Evolutionary conservation across 345 rosid genomes (phyloP), one percentile per base, ranked within the genome.

Genomic region (Corymbia maculata): DNA sequence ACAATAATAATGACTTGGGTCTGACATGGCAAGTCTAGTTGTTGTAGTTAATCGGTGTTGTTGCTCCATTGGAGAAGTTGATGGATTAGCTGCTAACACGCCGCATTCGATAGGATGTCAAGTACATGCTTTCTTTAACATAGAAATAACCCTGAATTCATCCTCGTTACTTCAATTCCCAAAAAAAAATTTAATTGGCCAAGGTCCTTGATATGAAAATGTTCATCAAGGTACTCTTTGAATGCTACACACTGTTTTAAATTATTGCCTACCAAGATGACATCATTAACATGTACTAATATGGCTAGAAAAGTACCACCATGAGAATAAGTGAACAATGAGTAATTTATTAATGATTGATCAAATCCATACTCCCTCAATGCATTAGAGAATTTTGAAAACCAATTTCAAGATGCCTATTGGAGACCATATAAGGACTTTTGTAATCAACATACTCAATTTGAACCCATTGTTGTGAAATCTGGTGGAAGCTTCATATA

Each of bases 11-110:
- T 3, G 26, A 42, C 50, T 24, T 28, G 50, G 52, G 28, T 80
- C 0, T 42, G 7, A 16, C 2, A 52, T 2, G n/a, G 49, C 0
- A 10, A 1, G 42, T 6, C 79, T 1, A 52, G n/a, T 17, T 14
- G 82, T 9, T 42, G 3, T 15, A 28, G 52, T n/a, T 12, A 66
- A 70, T 1, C 14, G 1, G 5, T 66, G 24, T 5, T 2, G 36
- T 44, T 36, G 26, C 52, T 2, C 51, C 10, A 12, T 26, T 9
- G 17, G 16, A 45, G 10, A 47, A 45, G 51, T 45, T 0, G 52
- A 0, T 0, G 0, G 9, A 51, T 57, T 57, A 26, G 86, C 52
- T 44, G 2, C 52, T 50, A 19, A 6, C 55, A 36, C 26, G 55
- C 17, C 2, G 12, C 84, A 42, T n/a, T 47, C 49, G 0, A 87